Evolutionary conservation across 2,329 filamentous ascomycete species (phyloP), one percentile per base, ranked within the genome.

Genomic region (Colletotrichum lentis): DNA sequence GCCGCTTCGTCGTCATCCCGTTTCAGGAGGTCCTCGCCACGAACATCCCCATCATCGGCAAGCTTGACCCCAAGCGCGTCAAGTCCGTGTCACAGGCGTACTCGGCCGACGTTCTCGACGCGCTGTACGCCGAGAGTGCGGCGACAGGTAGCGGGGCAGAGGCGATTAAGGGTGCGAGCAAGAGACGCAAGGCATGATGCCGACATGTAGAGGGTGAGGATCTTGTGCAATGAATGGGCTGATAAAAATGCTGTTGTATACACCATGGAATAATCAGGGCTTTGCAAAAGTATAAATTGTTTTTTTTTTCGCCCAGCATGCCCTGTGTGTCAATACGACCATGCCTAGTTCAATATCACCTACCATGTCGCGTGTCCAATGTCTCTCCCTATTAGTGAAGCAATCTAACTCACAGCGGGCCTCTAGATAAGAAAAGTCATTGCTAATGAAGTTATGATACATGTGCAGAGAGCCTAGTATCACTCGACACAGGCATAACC

Each of bases 21-120:
- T 94, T 96, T 80, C 92, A 96, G 84, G 86, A 89, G 76, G 88
- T 92, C 81, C 82, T 96, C 55, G 91, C 91, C 12, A 85, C 85
- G n/a, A 84, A 85, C 47, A 83, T 95, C 3, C 86, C 89, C 1
- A 76, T 86, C 39, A 85, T 95, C 69, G 91, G 89, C 58, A 84
- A 83, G 72, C 84, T 84, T 39, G 92, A 95, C 73, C 85, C 89
- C 44, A 86, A 86, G 77, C 83, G 85, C 64, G 83, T 83, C n/a
- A 75, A 74, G 69, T 72, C 75, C 46, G 75, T 77, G 3, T 74
- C 79, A 6, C 75, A 79, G 57, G 49, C 66, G 3, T 78, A 79
- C 35, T 80, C 80, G 57, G 76, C 84, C 1, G 82, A 83, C 46
- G 78, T 87, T 53, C 76, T 88, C 64, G 82, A 85, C 65, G 83